A percentile compares a stretch with the other conserved stretches of the same genome.
Evolutionary conservation across 805 yeast genomes (phyloP).

Genomic region (Yueomyces sp.): DNA sequence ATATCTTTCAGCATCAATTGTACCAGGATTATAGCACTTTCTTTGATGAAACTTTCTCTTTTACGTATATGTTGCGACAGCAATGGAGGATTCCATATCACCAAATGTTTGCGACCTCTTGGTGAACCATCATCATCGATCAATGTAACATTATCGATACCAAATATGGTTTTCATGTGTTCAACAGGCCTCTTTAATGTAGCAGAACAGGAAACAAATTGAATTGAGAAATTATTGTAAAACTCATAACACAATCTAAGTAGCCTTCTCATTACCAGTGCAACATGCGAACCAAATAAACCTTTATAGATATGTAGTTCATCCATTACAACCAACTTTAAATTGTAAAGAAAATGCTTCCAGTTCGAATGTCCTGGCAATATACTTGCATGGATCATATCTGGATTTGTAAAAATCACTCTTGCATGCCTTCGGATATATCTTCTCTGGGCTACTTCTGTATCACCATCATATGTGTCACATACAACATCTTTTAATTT

Average conservation of each 20-base stretch:
- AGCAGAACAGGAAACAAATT: constrained; percentile 87
- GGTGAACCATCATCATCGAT: constrained; percentile 82
- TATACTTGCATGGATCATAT: constrained; percentile 75
- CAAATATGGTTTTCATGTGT: constrained; percentile 67
- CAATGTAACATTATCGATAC: constrained; percentile 44
- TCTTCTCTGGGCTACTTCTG: constrained; percentile 43
- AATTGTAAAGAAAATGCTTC: constrained; percentile 49
- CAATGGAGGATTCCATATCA: constrained; percentile 79
- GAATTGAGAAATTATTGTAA: constrained; percentile 32
- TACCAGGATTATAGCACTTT: constrained; percentile 63
- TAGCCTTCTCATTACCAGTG: constrained; percentile 69
- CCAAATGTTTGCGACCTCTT: constrained; percentile 55
- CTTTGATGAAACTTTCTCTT: constrained; percentile 57
- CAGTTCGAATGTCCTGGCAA: constrained; percentile 68
- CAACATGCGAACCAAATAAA: constrained; percentile 85
- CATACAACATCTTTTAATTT: constrained; percentile 34
- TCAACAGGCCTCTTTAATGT: constrained; percentile 63
- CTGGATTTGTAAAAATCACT: constrained; percentile 90
- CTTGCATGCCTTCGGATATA: constrained; percentile 49
- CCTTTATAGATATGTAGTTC: constrained; percentile 85
- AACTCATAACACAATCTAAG: constrained; percentile 35
- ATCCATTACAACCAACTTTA: constrained; percentile 68
- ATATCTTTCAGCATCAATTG: constrained; percentile 50
- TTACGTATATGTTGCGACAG: constrained; percentile 42
- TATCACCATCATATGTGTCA: constrained; percentile 92